Base-by-base conservation (phyloP, 139 green algal species). In the Chlorella vulgaris region DNA sequence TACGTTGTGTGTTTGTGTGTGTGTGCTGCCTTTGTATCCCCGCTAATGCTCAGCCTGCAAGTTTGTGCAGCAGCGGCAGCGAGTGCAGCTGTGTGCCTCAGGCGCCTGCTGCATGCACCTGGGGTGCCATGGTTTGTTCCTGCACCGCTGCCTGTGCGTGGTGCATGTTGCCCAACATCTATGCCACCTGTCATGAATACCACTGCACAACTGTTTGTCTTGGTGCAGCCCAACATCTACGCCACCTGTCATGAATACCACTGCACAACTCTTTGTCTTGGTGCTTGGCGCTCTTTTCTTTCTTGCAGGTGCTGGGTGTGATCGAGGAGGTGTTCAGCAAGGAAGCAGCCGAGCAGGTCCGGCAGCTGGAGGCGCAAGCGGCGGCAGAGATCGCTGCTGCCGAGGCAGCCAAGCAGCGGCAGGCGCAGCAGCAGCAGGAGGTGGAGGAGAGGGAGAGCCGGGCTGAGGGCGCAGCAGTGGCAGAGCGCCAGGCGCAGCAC, bases 261-360 rank as follows among this genome's bases (percentile, higher is more conserved):
- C n/a, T n/a, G n/a, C n/a, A n/a, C n/a, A n/a, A n/a, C n/a, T n/a
- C n/a, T n/a, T 55, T 15, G 47, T 15, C 15, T 55, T 55, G 47
- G 15, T 55, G 47, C 47, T 24, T 55, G 10, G 47, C n/a, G n/a
- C n/a, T n/a, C n/a, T n/a, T n/a, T n/a, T n/a, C 18, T 21, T 65
- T 5, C 55, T 8, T 65, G 42, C 40, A 87, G 47, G 80, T 87
- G 29, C 58, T 87, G 55, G 77, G 42, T 21, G 50, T 69, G 21
- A 67, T 87, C 28, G 80, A 87, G 39, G 77, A 83, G 36, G 80
- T 87, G 31, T 55, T 86, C 33, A 77, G 51, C 67, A 82, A 86
- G 76, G 68, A 81, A 22, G 79, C 67, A 26, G 42, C 70, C 8
- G 55, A 40, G 53, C 47, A 84, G 68, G 33, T 87, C 55, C 26